phyloP scores from a whole-genome alignment of 192 early-diverging fungal species.

The Podila epigama region DNA sequence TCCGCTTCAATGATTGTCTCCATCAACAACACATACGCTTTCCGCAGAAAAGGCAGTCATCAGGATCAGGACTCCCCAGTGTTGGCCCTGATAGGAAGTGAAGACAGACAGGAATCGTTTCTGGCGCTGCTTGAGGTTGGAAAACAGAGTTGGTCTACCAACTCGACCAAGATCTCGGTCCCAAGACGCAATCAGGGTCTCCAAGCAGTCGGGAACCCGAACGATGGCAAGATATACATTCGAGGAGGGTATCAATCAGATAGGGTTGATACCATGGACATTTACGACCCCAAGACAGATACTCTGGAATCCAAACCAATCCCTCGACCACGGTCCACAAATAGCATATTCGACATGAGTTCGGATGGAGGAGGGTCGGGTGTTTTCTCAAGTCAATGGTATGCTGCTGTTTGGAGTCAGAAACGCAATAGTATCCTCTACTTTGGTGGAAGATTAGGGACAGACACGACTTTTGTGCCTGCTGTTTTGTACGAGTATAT shows the following conservation, averaged over 20 bases:
- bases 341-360: neutral
- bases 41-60: neutral
- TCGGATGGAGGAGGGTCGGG: constrained; percentile 4
- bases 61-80: neutral
- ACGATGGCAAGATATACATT: constrained; percentile 33
- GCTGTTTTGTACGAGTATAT: constrained; percentile 19
- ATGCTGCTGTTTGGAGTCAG: constrained; percentile 7
- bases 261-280: constrained; percentile 9
- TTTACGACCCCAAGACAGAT: constrained; percentile 19
- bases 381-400: constrained; percentile 11
- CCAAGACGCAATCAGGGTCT: constrained; percentile 4
- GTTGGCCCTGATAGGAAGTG: too few species aligned
- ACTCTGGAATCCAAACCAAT: constrained; percentile 1
- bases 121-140: constrained; percentile 12
- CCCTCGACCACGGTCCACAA: neutral
- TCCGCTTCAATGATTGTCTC: neutral
- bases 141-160: constrained; percentile 2
- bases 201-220: constrained; percentile 5
- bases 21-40: neutral
- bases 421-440: constrained; percentile 23
- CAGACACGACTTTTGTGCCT: neutral
- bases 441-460: constrained; percentile 12
- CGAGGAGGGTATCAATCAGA: constrained; percentile 14
- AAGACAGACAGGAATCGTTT: constrained; percentile 1
- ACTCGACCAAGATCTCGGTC: neutral